Evolutionary conservation across 768 basidiomycete species (phyloP), one percentile per base, ranked within the genome.

Genomic region (Boletus subcaerulescens): DNA sequence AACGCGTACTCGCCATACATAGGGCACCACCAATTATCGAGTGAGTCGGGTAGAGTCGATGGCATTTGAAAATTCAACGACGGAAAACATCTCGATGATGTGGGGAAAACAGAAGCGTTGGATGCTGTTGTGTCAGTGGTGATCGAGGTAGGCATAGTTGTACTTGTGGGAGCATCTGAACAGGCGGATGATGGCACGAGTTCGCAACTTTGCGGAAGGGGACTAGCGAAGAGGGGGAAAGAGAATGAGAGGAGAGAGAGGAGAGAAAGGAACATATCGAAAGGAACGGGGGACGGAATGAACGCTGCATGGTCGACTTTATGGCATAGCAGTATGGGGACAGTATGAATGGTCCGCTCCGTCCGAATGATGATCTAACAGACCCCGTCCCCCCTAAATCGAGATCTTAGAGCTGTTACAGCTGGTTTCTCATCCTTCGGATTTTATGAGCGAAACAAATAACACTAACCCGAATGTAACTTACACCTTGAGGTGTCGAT

Each of bases 1-100:
- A 91, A 91, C 0, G 80, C 89, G 60, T 88, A 89, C 65, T 91
- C 89, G 1, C 79, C 81, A 50, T 72, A 69, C 38, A 72, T 65
- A 52, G 79, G 66, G 64, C 89, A 91, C 89, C 87, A 86, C 84
- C 84, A 86, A 49, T 75, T 73, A 11, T 71, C 68, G 35, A 75
- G 52, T 3, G 78, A 77, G 1, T 65, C 52, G 0, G 86, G 85
- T 9, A 79, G 63, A 2, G 62, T 45, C 2, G 67, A 62, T 4
- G 87, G 88, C 82, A 83, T 87, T 11, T 60, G 65, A 61, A 87
- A 88, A 2, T 74, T 62, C 35, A 77, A 47, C 22, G 72, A 68
- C 35, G 75, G 77, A 61, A 73, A 76, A 48, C 77, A 79, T 17
- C 35, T 36, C 38, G 38, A n/a, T 35, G 33, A 14, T 11, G 33